A percentile compares a stretch with the other conserved stretches of the same genome.
phyloP scores from a whole-genome alignment of 352 stramenopile species.

The Thalassiosira pacifica region DNA sequence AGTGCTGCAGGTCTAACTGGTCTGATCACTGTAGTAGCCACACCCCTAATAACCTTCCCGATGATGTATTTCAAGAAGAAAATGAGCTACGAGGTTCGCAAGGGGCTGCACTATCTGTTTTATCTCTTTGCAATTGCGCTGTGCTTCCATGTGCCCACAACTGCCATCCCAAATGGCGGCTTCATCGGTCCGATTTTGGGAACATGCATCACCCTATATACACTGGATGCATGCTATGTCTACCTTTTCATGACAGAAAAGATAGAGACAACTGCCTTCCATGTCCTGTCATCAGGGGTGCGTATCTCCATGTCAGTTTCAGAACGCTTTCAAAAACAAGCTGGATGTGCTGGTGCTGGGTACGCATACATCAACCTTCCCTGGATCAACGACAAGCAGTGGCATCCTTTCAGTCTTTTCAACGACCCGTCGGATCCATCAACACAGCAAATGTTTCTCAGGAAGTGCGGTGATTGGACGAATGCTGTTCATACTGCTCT shows the following conservation, averaged over 20 bases:
- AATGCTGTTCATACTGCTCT: constrained; percentile 56
- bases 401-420: constrained; percentile 71
- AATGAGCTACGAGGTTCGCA: constrained; percentile 67
- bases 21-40: constrained; percentile 45
- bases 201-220: constrained; percentile 58
- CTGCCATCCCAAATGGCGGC: constrained; percentile 62
- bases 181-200: constrained; percentile 58
- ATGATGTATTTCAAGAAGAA: constrained; percentile 60
- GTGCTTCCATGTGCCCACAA: constrained; percentile 55
- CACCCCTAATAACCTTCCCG: constrained; percentile 52
- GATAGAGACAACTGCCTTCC: constrained; percentile 63
- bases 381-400: constrained; percentile 67
- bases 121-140: constrained; percentile 57
- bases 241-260: constrained; percentile 71
- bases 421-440: constrained; percentile 55
- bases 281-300: constrained; percentile 61
- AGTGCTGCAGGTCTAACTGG: constrained; percentile 52
- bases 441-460: constrained; percentile 60
- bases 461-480: constrained; percentile 70
- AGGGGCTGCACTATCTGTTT: constrained; percentile 65
- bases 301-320: constrained; percentile 65
- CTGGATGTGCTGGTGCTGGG: constrained; percentile 11
- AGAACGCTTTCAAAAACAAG: constrained; percentile 50
- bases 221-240: constrained; percentile 58
- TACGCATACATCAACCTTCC: constrained; percentile 63